Evolutionary conservation across 1,139 yeast species (phyloP), one percentile per base, ranked within the genome.

Genomic region (Torulaspora globosa): DNA sequence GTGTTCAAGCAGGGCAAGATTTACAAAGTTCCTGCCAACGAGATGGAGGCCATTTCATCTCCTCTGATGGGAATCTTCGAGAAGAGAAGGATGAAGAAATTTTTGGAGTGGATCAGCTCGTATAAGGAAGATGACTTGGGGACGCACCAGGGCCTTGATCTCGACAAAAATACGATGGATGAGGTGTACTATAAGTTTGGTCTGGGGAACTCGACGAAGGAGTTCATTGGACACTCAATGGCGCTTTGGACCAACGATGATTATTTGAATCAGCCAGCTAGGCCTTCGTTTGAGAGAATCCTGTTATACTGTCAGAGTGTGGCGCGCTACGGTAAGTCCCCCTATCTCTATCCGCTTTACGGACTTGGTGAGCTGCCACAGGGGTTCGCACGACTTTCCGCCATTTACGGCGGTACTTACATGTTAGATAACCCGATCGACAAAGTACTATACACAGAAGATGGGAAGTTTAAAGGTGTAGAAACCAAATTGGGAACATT

Each of bases 361-460:
- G 99, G 99, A 9, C 76, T 94, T 50, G 98, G 99, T 41, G 99
- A 92, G 69, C 76, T 92, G 52, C 99, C 99, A 15, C 99, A 92
- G 70, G 98, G 97, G 11, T 92, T 92, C 73, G 97, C 98, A 14
- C 80, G 99, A 66, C 79, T 92, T 56, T 84, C 96, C 36, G 98
- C 98, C 35, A 92, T 92, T 56, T 90, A 92, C 62, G 99, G 99
- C 55, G 98, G 99, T 62, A 92, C 98, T 28, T 92, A 89, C 67
- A 94, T 92, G 98, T 79, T 92, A 64, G 96, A 89, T 67, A 90
- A 96, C 39, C 96, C 97, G 44, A 82, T 94, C 52, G 96, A 92
- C 52, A 96, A 90, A 68, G 77, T 89, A 26, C 75, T 84, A 44
- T 89, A 84, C 65, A 81, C 76, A 43, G 82, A 76, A 18, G 80